These are phyloP conservation scores for Symmetrospora coprosmae DNA, from an alignment of 768 basidiomycete species.

Conservation along the genomic window DNA sequence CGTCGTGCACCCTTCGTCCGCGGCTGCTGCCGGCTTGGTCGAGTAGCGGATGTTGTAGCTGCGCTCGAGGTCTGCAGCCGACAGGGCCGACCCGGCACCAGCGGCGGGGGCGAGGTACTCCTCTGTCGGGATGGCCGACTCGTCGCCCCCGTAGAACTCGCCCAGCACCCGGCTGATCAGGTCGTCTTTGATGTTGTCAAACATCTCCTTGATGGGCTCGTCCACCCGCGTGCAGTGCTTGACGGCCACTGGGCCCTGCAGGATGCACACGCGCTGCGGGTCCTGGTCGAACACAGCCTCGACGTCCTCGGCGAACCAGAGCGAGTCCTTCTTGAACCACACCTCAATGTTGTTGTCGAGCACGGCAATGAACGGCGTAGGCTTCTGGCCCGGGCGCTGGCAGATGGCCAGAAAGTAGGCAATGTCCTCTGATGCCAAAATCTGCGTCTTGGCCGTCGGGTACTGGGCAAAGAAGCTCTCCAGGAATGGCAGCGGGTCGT, in stretches of 20 bases:
- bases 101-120: constrained; percentile 65
- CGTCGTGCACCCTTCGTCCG: constrained; percentile 41
- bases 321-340: constrained; percentile 89
- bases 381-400: constrained; percentile 92
- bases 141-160: constrained; percentile 62
- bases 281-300: constrained; percentile 98
- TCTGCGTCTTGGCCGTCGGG: constrained; percentile 63
- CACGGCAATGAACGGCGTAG: constrained; percentile 93
- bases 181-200: constrained; percentile 67
- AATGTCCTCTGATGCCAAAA: constrained; percentile 81
- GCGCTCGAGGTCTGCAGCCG: constrained; percentile 19
- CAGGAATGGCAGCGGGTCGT: constrained; percentile 63
- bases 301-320: constrained; percentile 48
- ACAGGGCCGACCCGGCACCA: constrained; percentile 35
- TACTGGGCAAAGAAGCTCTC: constrained; percentile 68
- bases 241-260: constrained; percentile 90
- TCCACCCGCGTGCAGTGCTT: constrained; percentile 77
- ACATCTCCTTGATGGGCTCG: constrained; percentile 80
- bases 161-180: constrained; percentile 68
- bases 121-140: constrained; percentile 55
- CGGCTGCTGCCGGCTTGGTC: constrained; percentile 43
- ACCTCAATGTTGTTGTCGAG: constrained; percentile 86
- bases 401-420: constrained; percentile 92
- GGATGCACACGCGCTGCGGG: constrained; percentile 91
- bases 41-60: constrained; percentile 41